phyloP scores from a whole-genome alignment of 2,329 filamentous ascomycete genomes.

The Grosmannia penicillata region DNA sequence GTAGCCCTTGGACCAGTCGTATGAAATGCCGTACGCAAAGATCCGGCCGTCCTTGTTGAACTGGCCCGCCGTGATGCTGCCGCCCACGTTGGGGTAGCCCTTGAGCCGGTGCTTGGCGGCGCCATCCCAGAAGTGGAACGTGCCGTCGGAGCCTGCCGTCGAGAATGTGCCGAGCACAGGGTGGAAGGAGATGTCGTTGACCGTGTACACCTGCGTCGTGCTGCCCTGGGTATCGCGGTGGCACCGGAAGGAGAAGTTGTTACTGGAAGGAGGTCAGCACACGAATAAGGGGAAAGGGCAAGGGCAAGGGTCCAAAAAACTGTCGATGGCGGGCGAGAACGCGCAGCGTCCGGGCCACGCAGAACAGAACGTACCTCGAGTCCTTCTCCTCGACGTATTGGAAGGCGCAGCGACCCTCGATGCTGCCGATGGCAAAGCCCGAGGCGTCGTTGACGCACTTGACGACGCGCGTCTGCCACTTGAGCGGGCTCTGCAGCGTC shows the following conservation, averaged over 20 bases:
- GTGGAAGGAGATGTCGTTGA: slow-evolving; percentile 97
- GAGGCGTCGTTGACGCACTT: slow-evolving; percentile 87
- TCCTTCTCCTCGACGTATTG: slow-evolving; percentile 98
- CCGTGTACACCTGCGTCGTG: slow-evolving; percentile 77
- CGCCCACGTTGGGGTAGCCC: slow-evolving; percentile 73
- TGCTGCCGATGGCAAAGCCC: slow-evolving; percentile 89
- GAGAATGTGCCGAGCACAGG: slow-evolving; percentile 95
- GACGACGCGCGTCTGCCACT: slow-evolving; percentile 94
- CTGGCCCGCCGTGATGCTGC: slow-evolving; percentile 78
- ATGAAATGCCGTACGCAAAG: slow-evolving; percentile 81
- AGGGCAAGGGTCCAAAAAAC: no score
- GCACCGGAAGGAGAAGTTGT: slow-evolving; percentile 99
- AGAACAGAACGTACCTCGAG: slow-evolving; percentile 35
- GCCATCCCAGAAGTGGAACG: slow-evolving; percentile 95
- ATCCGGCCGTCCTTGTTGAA: slow-evolving; percentile 79
- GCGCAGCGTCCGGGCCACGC: no score
- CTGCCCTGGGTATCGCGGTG: slow-evolving; percentile 73
- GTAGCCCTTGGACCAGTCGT: slow-evolving; percentile 98
- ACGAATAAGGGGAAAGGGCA: no score
- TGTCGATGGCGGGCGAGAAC: no score
- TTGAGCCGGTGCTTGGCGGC: slow-evolving; percentile 79
- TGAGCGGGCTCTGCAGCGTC: slow-evolving; percentile 85
- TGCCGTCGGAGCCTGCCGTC: slow-evolving; percentile 88
- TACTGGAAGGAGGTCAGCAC: no score
- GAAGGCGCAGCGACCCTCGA: slow-evolving; percentile 93